phyloP scores from a whole-genome alignment of 306 rosid species.

The Cajanus cajan region DNA sequence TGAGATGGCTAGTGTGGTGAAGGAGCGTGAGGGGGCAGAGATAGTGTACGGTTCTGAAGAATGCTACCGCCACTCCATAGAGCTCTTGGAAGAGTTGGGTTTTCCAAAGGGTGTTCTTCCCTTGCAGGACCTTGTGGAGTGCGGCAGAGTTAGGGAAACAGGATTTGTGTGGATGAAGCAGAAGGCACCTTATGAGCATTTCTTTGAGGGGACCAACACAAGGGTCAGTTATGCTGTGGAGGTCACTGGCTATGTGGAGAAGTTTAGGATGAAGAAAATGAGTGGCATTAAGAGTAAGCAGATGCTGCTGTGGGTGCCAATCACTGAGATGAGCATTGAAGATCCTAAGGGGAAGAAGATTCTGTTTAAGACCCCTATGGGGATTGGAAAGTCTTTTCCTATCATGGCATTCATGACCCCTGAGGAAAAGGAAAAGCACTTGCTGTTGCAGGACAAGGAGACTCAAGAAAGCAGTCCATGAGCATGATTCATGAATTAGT shows the following conservation, averaged over 20 bases:
- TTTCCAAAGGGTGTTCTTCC: constrained; percentile 80
- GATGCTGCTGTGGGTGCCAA: constrained; percentile 71
- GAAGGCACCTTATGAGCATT: constrained; percentile 66
- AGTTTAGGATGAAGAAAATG: constrained; percentile 77
- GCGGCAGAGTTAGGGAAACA: constrained; percentile 69
- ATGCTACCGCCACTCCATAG: constrained; percentile 50
- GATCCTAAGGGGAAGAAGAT: constrained; percentile 48
- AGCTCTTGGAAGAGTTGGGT: constrained; percentile 65
- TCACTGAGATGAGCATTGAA: constrained; percentile 67
- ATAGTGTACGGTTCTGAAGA: constrained; percentile 59
- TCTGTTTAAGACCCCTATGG: constrained; percentile 63
- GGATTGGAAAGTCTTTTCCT: constrained; percentile 72
- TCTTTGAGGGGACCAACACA: constrained; percentile 47
- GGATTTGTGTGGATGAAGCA: constrained; percentile 91
- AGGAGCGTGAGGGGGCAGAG: constrained; percentile 66
- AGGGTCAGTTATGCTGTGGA: constrained; percentile 65
- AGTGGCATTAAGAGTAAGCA: constrained; percentile 77
- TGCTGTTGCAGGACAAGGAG: constrained; percentile 3
- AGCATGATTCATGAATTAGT: neutral
- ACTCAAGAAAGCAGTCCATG: neutral
- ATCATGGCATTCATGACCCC: constrained; percentile 59
- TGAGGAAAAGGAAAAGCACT: constrained; percentile 49
- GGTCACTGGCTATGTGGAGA: constrained; percentile 77
- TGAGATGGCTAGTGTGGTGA: constrained; percentile 30
- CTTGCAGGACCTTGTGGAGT: constrained; percentile 64